Conservation (phyloP, 495 filamentous ascomycete genomes). For the Physcia stellaris region DNA sequence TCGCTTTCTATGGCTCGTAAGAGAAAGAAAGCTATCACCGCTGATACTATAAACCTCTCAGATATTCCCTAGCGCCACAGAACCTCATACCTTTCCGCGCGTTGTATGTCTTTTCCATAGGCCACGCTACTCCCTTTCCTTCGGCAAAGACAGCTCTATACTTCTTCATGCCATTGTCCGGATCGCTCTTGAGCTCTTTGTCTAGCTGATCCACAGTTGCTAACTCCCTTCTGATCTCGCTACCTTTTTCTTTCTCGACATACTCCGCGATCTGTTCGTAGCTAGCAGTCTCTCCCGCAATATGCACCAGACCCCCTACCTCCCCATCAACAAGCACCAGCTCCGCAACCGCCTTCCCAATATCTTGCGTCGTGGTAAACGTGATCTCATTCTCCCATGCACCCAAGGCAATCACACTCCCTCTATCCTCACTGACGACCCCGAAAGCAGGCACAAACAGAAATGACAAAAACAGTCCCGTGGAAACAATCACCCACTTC, state of each 20-base stretch:
- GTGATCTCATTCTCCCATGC: slow-evolving; percentile 42
- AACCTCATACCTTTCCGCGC: slow-evolving; percentile 26
- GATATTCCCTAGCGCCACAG: slow-evolving; percentile 28
- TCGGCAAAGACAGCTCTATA: slow-evolving; percentile 47
- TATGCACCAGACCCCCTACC: slow-evolving; percentile 32
- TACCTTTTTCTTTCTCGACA: slow-evolving; percentile 28
- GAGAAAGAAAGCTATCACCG: too few species aligned
- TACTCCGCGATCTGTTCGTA: slow-evolving; percentile 37
- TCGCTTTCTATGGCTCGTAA: too few species aligned
- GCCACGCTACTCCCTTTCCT: slow-evolving; percentile 45
- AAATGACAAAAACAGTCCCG: slow-evolving; percentile 53
- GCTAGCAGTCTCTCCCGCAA: slow-evolving; percentile 44
- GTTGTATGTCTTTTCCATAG: slow-evolving; percentile 42
- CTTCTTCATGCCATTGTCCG: slow-evolving; percentile 36
- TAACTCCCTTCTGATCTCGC: slow-evolving; percentile 28
- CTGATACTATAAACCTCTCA: too few species aligned
- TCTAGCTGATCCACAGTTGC: slow-evolving; percentile 26
- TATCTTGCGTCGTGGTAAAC: slow-evolving; percentile 42
- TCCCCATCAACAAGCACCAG: slow-evolving; percentile 24
- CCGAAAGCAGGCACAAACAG: slow-evolving; percentile 44
- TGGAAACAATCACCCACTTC: slow-evolving; percentile 44
- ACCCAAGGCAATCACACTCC: slow-evolving; percentile 36
- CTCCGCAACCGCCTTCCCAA: slow-evolving; percentile 42
- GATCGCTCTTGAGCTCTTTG: slow-evolving; percentile 27
- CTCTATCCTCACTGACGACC: slow-evolving; percentile 25